A percentile compares a stretch with the other conserved stretches of the same genome.
Evolutionary conservation across 768 basidiomycete genomes (phyloP).

Genomic region (Cubamyces sp.): DNA sequence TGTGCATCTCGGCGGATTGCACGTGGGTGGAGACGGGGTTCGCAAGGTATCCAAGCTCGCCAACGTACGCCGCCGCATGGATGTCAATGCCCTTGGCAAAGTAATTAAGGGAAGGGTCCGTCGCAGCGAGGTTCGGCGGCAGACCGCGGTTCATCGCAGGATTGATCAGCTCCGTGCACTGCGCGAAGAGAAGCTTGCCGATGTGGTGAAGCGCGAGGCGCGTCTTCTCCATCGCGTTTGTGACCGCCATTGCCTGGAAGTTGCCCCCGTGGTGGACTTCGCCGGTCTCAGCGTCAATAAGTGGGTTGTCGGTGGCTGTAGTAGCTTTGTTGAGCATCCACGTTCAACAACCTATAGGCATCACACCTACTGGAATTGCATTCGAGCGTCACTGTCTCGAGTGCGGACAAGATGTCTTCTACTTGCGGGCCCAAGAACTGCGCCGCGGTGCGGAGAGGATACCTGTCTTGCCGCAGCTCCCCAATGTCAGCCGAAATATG

Average conservation of each 20-base stretch:
- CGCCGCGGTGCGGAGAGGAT: conserved; percentile 72
- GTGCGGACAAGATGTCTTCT: conserved; percentile 72
- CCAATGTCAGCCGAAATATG: conserved; percentile 75
- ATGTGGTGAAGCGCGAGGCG: conserved; percentile 58
- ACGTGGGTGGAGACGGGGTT: conserved; percentile 85
- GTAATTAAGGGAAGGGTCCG: conserved; percentile 81
- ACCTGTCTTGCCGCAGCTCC: conserved; percentile 79
- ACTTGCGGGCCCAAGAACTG: conserved; percentile 89
- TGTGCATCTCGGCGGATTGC: conserved; percentile 91
- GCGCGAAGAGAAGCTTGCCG: conserved; percentile 55
- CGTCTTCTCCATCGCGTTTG: conserved; percentile 88
- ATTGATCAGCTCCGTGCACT: conserved; percentile 73
- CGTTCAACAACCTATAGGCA: background rate
- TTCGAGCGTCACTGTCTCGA: conserved; percentile 68
- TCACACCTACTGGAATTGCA: conserved; percentile 75
- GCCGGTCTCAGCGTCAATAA: conserved; percentile 70
- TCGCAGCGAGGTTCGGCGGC: conserved; percentile 80
- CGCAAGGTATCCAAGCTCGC: conserved; percentile 81
- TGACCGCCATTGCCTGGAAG: conserved; percentile 87
- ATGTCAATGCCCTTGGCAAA: conserved; percentile 88
- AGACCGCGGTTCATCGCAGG: conserved; percentile 82
- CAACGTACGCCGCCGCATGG: conserved; percentile 77
- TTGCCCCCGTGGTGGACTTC: conserved; percentile 85
- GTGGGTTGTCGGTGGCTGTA: conserved; percentile 84
- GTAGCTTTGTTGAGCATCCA: background rate